These are phyloP conservation scores for Exophiala mesophila DNA, from an alignment of 2,329 filamentous ascomycete species.

Conservation along the genomic window DNA sequence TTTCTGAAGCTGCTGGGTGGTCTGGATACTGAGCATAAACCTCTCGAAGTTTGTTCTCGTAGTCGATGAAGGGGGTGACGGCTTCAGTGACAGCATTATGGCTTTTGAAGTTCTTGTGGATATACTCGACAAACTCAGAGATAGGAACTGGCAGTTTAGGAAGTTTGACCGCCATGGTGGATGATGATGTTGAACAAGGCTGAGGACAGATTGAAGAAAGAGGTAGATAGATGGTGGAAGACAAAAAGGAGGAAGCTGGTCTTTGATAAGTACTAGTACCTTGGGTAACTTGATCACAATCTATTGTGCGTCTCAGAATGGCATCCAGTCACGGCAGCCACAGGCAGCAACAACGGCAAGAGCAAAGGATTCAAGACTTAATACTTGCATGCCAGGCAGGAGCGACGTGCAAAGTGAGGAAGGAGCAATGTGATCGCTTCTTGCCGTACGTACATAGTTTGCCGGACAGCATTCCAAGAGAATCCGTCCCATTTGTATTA, in stretches of 20 bases:
- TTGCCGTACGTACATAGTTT: no score
- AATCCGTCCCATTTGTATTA: no score
- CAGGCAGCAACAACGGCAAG: no score
- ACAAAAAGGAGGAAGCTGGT: neutral
- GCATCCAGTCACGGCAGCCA: no score
- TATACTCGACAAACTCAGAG: slow-evolving; percentile 16
- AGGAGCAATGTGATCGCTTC: no score
- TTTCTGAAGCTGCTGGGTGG: slow-evolving; percentile 29
- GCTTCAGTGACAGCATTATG: slow-evolving; percentile 29
- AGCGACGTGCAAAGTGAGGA: no score
- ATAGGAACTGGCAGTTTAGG: slow-evolving; percentile 17
- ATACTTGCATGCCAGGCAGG: no score
- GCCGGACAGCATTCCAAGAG: no score
- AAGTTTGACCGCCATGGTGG: slow-evolving; percentile 10
- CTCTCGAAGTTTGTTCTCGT: slow-evolving; percentile 34
- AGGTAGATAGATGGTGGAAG: neutral
- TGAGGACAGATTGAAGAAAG: neutral
- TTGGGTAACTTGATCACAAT: no score
- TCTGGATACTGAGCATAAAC: slow-evolving; percentile 37
- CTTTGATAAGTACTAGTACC: no score
- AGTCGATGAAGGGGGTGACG: slow-evolving; percentile 35
- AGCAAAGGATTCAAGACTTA: no score
- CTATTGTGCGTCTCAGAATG: no score
- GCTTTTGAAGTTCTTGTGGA: slow-evolving; percentile 26
- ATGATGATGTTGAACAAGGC: neutral